Evolutionary conservation across 2,329 filamentous ascomycete genomes (phyloP), one percentile per base, ranked within the genome.

Genomic region (Chaetothyriales sp.): DNA sequence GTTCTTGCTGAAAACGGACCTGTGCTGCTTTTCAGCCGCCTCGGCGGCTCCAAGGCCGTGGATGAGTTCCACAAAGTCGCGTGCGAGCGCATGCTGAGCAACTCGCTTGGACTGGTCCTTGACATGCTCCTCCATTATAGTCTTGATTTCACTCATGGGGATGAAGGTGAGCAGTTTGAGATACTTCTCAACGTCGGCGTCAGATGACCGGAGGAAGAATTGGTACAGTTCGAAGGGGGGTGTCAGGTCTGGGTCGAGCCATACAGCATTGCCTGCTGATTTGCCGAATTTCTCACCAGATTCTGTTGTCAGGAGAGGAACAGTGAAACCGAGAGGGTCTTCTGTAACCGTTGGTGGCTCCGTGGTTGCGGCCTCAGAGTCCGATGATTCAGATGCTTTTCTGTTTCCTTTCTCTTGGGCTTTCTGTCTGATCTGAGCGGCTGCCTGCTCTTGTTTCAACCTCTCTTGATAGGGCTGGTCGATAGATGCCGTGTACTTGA

Each of bases 281-380:
- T 98, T 98, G 48, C 92, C 92, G 60, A 96, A 89, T 67, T 98
- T 98, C 63, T 79, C 80, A 18, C 92, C 92, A 0, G 84, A 78
- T 1, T 85, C 74, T 49, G 90, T 89, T 0, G 88, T 95, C 39
- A 98, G 72, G 1, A 98, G 77, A 0, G 92, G 92, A 0, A 90
- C 87, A 0, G 92, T 96, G 59, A 98, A 83, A 6, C 92, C 92
- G 54, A 90, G 77, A 0, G 89, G 86, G 15, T 70, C 66, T 5
- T 63, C 58, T 10, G 64, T 63, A 20, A 70, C 61, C 10, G 32
- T 39, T 2, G 32, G 32, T 18, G 61, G n/a, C n/a, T n/a, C 59
- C 18, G 66, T 59, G 28, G 28, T 32, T 32, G 32, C 10, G 5
- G 9, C 5, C 32, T 15, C 32, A 5, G 10, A 15, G 8, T 15